A percentile compares a stretch with the other conserved stretches of the same genome.
phyloP scores from a whole-genome alignment of 768 basidiomycete species.

The Lyophyllum shimeji region DNA sequence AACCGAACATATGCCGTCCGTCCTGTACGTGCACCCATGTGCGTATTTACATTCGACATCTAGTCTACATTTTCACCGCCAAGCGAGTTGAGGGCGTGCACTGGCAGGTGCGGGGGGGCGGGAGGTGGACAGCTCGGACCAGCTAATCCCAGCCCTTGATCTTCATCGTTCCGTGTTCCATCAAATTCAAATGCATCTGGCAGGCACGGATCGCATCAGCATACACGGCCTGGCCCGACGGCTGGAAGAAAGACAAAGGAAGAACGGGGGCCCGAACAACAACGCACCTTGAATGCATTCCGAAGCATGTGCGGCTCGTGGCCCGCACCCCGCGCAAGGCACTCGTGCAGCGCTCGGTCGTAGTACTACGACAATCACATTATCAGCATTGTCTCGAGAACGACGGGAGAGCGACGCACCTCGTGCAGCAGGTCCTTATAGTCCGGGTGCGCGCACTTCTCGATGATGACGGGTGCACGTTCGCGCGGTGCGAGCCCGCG shows the following conservation, averaged over 20 bases:
- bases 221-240: not conserved
- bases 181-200: constrained; percentile 23
- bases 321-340: constrained; percentile 39
- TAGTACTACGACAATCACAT: constrained; percentile 32
- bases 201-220: not conserved
- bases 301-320: constrained; percentile 51
- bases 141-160: constrained; percentile 29
- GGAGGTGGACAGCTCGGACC: too few relatives aligned
- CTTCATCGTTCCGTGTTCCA: constrained; percentile 35
- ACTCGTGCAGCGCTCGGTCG: constrained; percentile 41
- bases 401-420: constrained; percentile 17
- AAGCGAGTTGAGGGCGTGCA: too few relatives aligned
- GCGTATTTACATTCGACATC: too few relatives aligned
- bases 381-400: not conserved
- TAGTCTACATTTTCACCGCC: too few relatives aligned
- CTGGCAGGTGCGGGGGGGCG: too few relatives aligned
- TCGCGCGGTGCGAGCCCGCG: constrained; percentile 47
- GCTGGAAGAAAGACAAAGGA: not conserved
- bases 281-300: constrained; percentile 15
- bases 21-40: too few relatives aligned
- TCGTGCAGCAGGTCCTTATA: constrained; percentile 41
- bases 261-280: too few relatives aligned
- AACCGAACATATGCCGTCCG: too few relatives aligned
- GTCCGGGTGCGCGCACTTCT: constrained; percentile 49
- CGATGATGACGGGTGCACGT: constrained; percentile 44